Base-by-base conservation (phyloP, 2,329 filamentous ascomycete species). In the Aspergillus sp. region DNA sequence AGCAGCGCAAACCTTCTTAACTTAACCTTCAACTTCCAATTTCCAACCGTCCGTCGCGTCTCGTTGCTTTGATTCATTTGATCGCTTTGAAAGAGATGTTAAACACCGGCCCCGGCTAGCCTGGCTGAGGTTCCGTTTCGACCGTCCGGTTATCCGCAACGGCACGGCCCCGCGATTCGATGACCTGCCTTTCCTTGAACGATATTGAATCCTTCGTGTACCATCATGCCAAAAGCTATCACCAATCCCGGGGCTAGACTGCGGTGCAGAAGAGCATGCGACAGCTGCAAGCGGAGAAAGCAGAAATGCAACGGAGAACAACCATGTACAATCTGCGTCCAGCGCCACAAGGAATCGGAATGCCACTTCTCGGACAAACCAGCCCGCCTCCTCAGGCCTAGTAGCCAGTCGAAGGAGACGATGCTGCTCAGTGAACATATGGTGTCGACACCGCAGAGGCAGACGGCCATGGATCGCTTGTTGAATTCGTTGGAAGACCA, bases 301-400 rank as follows among this genome's bases (percentile, higher is more conserved):
- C 81, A 83, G 60, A 83, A 83, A 67, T 84, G 82, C 65, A 78
- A 84, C 60, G 82, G 82, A 45, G 73, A 77, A 53, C 73, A 79
- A 52, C 82, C 82, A 47, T 84, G 82, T 60, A 75, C 75, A n/a
- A 81, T 83, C 56, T 84, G 81, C 66, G 70, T 76, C 5, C 75
- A 76, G 56, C 71, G 71, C 69, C 78, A 71, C 65, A 77, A 73
- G 64, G 75, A 69, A 67, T 73, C 70, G 55, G 76, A 71, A 73
- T 80, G 67, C 73, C 69, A 78, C 69, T 71, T 78, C 69, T 70
- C 75, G 58, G 60, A 78, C 63, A 69, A 70, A 62, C 63, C 77
- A 60, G 63, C 75, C 52, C 64, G 71, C 56, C 49, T 75, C 52
- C 64, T 79, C 68, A 70, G 67, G 47, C 69, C 66, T 22, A 68